Base-by-base conservation (phyloP, 2,329 filamentous ascomycete species). In the Alternaria sp. region DNA sequence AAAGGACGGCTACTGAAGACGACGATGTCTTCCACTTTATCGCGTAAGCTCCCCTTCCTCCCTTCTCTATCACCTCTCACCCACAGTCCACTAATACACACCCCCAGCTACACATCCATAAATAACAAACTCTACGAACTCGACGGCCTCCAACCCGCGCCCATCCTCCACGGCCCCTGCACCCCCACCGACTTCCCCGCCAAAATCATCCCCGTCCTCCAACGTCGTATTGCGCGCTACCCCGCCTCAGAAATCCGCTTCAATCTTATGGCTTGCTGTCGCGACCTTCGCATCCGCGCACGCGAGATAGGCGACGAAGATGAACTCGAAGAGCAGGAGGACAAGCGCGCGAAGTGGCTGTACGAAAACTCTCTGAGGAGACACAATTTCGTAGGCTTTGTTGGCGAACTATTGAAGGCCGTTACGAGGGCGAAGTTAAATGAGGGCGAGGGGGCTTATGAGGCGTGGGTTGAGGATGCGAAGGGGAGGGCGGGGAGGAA, bases 11-110 rank as follows among this genome's bases (percentile, higher is more conserved):
- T 14, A 87, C 87, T n/a, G 89, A 89, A 65, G 86, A 92, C 59
- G 94, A 97, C 74, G 96, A 98, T 76, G 92, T 95, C 26, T 99
- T 96, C 83, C 96, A 99, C 83, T 99, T 99, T 81, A 94, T 99
- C 74, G 96, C 94, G 30, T 80, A 74, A 61, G 73, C n/a, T 44
- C 33, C 10, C n/a, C 51, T 41, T 21, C 1, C 56, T 25, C 55
- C 43, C 20, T 25, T 56, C 43, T 14, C 21, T 18, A n/a, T 4
- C 12, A 20, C 18, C 21, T 5, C 12, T n/a, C 30, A 1, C n/a
- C 14, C 26, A 21, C 58, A 37, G 54, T 4, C 10, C n/a, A 44
- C 26, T 53, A 47, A 60, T 37, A 47, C 65, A 72, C 10, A 5
- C 9, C 3, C 26, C 51, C 61, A 79, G 77, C 28, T 99, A 99